These are phyloP conservation scores for Blastomyces silverae DNA, from an alignment of 2,329 filamentous ascomycete genomes.

Conservation along the genomic window DNA sequence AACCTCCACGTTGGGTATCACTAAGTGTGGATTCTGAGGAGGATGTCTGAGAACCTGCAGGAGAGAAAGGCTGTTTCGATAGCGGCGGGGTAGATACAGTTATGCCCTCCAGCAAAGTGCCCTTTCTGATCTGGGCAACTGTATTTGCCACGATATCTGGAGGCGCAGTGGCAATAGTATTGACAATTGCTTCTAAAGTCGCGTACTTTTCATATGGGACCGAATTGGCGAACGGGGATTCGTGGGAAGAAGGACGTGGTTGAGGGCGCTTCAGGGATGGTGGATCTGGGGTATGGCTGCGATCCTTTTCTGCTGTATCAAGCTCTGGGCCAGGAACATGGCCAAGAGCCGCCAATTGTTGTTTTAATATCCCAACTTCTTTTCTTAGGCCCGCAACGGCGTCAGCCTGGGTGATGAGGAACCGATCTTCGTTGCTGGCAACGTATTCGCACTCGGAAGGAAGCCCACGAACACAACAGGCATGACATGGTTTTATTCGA, in stretches of 20 bases:
- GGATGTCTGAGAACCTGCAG: background rate
- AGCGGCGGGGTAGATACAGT: background rate
- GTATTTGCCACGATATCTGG: conserved; percentile 13
- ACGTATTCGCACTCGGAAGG: conserved; percentile 31
- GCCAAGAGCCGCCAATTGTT: conserved; percentile 68
- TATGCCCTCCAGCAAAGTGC: conserved; percentile 5
- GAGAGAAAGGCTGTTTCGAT: background rate
- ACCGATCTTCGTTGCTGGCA: conserved; percentile 28
- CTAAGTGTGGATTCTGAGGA: too few species aligned
- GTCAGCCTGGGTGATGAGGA: conserved; percentile 28
- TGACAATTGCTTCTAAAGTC: conserved; percentile 5
- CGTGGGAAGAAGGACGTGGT: background rate
- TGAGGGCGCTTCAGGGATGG: background rate
- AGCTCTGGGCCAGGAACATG: background rate
- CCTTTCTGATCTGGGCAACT: conserved; percentile 14
- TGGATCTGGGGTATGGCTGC: too few species aligned
- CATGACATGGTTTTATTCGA: conserved; percentile 29
- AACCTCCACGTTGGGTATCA: conserved; percentile 5
- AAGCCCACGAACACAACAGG: conserved; percentile 29
- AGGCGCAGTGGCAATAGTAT: conserved; percentile 13
- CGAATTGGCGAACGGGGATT: background rate
- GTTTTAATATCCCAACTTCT: conserved; percentile 52
- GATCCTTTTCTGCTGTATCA: background rate
- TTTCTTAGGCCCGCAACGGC: conserved; percentile 27
- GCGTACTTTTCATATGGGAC: conserved; percentile 12